phyloP scores from a whole-genome alignment of 495 filamentous ascomycete species.

The Talaromyces adpressus region DNA sequence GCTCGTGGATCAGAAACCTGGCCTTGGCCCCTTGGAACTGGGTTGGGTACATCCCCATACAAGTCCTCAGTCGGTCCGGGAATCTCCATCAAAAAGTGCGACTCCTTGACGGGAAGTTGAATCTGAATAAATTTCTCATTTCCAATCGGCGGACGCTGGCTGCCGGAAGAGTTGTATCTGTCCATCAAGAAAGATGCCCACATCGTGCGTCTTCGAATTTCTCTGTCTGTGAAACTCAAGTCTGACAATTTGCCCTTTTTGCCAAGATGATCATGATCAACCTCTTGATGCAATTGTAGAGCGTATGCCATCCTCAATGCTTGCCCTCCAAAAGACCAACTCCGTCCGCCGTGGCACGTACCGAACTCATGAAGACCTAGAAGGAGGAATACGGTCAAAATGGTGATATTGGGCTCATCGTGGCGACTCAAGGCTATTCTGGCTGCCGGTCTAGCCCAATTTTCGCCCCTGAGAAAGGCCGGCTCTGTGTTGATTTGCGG shows the following conservation, averaged over 20 bases:
- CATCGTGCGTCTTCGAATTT: constrained; percentile 90
- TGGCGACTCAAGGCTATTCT: constrained; percentile 80
- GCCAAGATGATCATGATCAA: constrained; percentile 73
- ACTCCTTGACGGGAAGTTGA: constrained; percentile 85
- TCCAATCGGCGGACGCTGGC: constrained; percentile 86
- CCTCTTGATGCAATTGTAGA: constrained; percentile 85
- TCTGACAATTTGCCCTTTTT: constrained; percentile 55
- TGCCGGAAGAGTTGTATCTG: constrained; percentile 92
- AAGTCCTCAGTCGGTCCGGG: constrained; percentile 82
- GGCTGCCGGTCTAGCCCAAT: constrained; percentile 78
- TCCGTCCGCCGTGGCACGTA: constrained; percentile 90
- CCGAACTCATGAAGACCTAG: constrained; percentile 93
- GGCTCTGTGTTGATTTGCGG: constrained; percentile 77
- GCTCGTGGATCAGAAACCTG: constrained; percentile 61
- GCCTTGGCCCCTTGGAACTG: constrained; percentile 52
- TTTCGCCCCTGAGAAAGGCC: constrained; percentile 83
- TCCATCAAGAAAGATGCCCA: constrained; percentile 98
- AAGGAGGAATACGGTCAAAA: constrained; percentile 79
- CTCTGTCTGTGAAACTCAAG: constrained; percentile 84
- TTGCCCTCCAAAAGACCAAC: constrained; percentile 92
- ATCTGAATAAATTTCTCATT: constrained; percentile 83
- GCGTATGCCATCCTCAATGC: constrained; percentile 96
- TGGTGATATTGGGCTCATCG: constrained; percentile 93
- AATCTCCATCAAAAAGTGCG: constrained; percentile 85
- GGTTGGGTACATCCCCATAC: constrained; percentile 63